Base-by-base conservation (phyloP, 2,329 filamentous ascomycete species). In the Parascedosporium putredinis region DNA sequence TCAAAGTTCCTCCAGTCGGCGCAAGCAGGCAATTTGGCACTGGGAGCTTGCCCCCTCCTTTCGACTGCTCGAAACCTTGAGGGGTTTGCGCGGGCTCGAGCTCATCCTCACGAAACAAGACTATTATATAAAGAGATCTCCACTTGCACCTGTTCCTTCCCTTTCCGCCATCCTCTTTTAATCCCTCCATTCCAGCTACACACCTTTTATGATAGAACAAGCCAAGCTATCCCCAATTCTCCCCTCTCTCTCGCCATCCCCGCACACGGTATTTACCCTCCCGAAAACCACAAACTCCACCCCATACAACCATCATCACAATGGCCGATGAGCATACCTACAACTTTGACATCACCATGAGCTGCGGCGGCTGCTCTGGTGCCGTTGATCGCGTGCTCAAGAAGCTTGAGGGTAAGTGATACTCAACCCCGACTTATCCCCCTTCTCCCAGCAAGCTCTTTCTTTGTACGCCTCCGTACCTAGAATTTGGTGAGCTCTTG, bases 341-440 rank as follows among this genome's bases (percentile, higher is more conserved):
- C 84, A 88, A 93, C 68, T 97, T 97, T 76, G 83, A 90, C 69
- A 81, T 97, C 67, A 76, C 74, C 69, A 98, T 98, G 93, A 86
- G 75, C 76, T 98, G 93, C 73, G 81, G 87, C 64, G 93, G 93
- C 67, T 98, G 93, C 83, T 96, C 90, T 43, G 89, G 90, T 62
- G 93, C 93, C 57, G 78, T 98, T 42, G 86, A 95, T 70, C 80
- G 89, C 48, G 89, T 96, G 43, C 81, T 98, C 56, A 91, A 87
- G 74, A 95, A 88, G 73, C 81, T 95, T 2, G 85, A 94, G 18
- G 89, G 90, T 95, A 64, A 56, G 79, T 68, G 43, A 20, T 7
- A n/a, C 40, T 44, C n/a, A n/a, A n/a, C n/a, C n/a, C n/a, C n/a
- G n/a, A n/a, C n/a, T n/a, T n/a, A n/a, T n/a, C n/a, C n/a, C n/a